Evolutionary conservation across 1,284 basidiomycete species (phyloP), one percentile per base, ranked within the genome.

Genomic region (Ceratobasidium sp.): DNA sequence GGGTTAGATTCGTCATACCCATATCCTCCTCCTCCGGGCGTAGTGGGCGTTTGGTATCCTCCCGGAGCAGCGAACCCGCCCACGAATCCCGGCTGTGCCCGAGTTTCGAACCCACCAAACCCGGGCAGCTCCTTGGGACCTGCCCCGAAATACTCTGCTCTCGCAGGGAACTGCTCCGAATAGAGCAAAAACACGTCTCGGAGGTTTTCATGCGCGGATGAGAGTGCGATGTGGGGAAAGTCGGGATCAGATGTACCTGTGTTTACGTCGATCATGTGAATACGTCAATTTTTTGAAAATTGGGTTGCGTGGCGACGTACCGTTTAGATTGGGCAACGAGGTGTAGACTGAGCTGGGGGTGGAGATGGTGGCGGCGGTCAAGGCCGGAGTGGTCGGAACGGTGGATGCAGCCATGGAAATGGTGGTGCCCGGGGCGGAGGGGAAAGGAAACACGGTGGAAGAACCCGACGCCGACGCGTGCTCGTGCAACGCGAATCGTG

Each of bases 361-460:
- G 5, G 67, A 70, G 9, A 70, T 45, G n/a, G 41, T 70, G 12
- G 67, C 67, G 28, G 67, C 67, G 3, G 67, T 70, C 6, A 70
- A n/a, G 0, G 53, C 67, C 12, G 67, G 67, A 3, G 67, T 70
- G 1, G 67, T 59, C 1, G 67, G 67, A 18, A 70, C 67, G 2
- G 67, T 70, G 43, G 67, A 70, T 4, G 67, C 41, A 45, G 58
- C 58, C 58, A 60, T 60, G 30, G 67, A 70, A 32, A 70, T 45
- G 10, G 67, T 70, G 23, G 53, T 70, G 16, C 67, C 67, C 12
- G 67, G 67, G 26, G 67, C 67, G 16, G 67, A 48, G 43, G 67
- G 67, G 30, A 70, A 70, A 16, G 55, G 43, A 16, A 41, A 60
- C 6, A 28, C 58, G 5, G 39, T 26, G 14, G 36, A 21, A 23